Percentiles rank a stretch among this genome's conserved stretches.
These are phyloP conservation scores for Aristolochia contorta DNA, from an alignment of 164 flowering plant genomes.

Conservation along the genomic window DNA sequence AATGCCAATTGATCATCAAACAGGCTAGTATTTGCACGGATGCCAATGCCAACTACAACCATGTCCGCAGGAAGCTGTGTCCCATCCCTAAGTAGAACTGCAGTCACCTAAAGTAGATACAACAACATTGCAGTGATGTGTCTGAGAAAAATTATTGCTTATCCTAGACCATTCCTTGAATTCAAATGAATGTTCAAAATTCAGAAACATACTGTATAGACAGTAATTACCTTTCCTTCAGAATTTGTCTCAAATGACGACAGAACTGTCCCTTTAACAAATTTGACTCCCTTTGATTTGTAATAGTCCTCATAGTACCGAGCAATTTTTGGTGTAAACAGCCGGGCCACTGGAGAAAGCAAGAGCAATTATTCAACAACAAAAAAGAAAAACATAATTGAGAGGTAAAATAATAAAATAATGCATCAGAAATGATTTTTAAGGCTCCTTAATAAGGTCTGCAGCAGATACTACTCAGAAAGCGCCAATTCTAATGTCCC, in stretches of 20 bases:
- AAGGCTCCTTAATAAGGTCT: too few species aligned
- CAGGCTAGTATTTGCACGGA: conserved; percentile 84
- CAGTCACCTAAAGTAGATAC: conserved; percentile 44
- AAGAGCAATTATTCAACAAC: neutral
- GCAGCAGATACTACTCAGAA: too few species aligned
- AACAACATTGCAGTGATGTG: neutral
- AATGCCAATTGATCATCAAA: conserved; percentile 83
- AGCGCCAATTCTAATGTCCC: too few species aligned
- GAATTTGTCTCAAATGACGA: conserved; percentile 75
- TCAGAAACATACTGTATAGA: neutral
- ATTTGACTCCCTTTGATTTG: conserved; percentile 78
- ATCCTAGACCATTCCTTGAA: conserved; percentile 29
- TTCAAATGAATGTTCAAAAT: neutral
- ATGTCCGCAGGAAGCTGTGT: conserved; percentile 62
- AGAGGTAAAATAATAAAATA: too few species aligned
- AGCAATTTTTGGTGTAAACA: conserved; percentile 83
- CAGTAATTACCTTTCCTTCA: conserved; percentile 51
- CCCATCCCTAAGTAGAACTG: conserved; percentile 80
- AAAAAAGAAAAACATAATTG: neutral
- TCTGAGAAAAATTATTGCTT: conserved; percentile 5
- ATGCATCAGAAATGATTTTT: too few species aligned
- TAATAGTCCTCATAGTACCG: conserved; percentile 78
- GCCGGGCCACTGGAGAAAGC: conserved; percentile 67
- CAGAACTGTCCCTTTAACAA: conserved; percentile 79
- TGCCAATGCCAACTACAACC: conserved; percentile 94